phyloP scores from a whole-genome alignment of 805 yeast species.

The Saccharomyces kudriavzevii region DNA sequence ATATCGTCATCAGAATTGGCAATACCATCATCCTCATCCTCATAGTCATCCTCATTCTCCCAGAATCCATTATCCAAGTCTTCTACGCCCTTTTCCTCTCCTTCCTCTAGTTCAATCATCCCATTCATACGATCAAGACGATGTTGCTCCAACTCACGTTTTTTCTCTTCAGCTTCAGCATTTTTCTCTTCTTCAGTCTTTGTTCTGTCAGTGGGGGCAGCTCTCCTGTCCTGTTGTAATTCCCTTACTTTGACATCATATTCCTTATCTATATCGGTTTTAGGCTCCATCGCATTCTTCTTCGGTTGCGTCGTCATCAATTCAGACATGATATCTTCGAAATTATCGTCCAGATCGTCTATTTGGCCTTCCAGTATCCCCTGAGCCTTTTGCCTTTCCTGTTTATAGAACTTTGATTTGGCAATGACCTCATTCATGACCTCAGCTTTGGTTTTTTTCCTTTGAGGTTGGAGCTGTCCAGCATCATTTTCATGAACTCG shows the following conservation, averaged over 20 bases:
- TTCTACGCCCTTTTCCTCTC: slow-evolving; percentile 49
- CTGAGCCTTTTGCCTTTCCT: slow-evolving; percentile 63
- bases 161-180: slow-evolving; percentile 51
- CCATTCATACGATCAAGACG: slow-evolving; percentile 72
- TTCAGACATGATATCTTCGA: slow-evolving; percentile 59
- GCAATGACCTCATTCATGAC: slow-evolving; percentile 83
- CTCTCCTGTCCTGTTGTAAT: slow-evolving; percentile 60
- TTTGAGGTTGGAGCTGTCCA: slow-evolving; percentile 37
- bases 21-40: slow-evolving; percentile 28
- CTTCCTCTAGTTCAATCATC: slow-evolving; percentile 37
- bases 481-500: slow-evolving; percentile 34
- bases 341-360: slow-evolving; percentile 62
- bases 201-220: slow-evolving; percentile 75
- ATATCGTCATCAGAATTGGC: slow-evolving; percentile 38
- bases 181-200: slow-evolving; percentile 66
- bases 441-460: slow-evolving; percentile 71
- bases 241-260: slow-evolving; percentile 64
- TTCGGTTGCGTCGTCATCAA: slow-evolving; percentile 22
- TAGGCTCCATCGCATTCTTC: slow-evolving; percentile 18
- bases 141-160: slow-evolving; percentile 56
- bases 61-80: slow-evolving; percentile 66
- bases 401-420: slow-evolving; percentile 69
- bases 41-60: slow-evolving; percentile 45
- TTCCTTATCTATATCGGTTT: slow-evolving; percentile 35
- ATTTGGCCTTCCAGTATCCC: slow-evolving; percentile 53